phyloP scores from a whole-genome alignment of 257 asterid species.

The Echites panduratus region DNA sequence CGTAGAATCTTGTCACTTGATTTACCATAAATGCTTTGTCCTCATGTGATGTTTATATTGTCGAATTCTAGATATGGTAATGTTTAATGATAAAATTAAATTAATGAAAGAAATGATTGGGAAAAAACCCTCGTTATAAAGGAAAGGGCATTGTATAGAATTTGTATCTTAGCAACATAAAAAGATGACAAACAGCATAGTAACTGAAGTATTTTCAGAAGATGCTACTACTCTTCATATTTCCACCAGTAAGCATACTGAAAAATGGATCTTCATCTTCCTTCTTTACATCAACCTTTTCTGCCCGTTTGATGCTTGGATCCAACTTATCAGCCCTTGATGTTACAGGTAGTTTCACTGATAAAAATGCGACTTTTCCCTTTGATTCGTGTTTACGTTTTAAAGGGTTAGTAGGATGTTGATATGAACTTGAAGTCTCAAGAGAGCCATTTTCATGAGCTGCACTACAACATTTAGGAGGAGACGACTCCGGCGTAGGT shows the following conservation, averaged over 20 bases:
- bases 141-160: background rate
- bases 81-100: too few species aligned
- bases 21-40: too few species aligned
- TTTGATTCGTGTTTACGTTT: slow-evolving; percentile 26
- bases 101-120: too few species aligned
- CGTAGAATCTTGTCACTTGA: too few species aligned
- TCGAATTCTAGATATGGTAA: too few species aligned
- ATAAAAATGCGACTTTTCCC: slow-evolving; percentile 61
- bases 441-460: slow-evolving; percentile 13
- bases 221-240: slow-evolving; percentile 28
- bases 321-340: slow-evolving; percentile 26
- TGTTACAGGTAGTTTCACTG: slow-evolving; percentile 30
- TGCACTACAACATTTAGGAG: slow-evolving; percentile 13
- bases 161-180: too few species aligned
- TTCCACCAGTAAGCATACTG: slow-evolving; percentile 47
- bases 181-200: too few species aligned
- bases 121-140: background rate
- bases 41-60: too few species aligned
- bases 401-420: slow-evolving; percentile 9
- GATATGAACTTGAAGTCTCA: slow-evolving; percentile 20
- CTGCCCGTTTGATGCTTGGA: slow-evolving; percentile 19
- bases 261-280: slow-evolving; percentile 44
- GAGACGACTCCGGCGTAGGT: slow-evolving; percentile 19
- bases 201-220: slow-evolving; percentile 14
- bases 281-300: slow-evolving; percentile 27